These are phyloP conservation scores for Arabis alpina DNA, from an alignment of 345 rosid genomes.

Conservation along the genomic window DNA sequence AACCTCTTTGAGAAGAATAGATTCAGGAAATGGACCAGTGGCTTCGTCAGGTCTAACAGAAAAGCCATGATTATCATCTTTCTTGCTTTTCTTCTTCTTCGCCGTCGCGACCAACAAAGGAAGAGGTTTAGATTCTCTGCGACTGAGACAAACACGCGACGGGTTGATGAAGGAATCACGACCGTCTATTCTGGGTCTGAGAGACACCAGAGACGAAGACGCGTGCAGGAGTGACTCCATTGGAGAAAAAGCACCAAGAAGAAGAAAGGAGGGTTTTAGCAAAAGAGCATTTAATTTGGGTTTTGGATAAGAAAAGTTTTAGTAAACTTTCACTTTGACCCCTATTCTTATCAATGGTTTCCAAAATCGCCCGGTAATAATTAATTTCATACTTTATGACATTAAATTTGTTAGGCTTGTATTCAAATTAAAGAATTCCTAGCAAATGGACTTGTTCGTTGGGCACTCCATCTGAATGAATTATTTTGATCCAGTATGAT, in stretches of 20 bases:
- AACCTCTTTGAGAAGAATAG: slow-evolving; percentile 84
- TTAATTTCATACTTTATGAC: background rate
- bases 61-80: slow-evolving; percentile 63
- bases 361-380: background rate
- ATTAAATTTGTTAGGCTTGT: too few relatives aligned
- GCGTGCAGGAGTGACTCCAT: slow-evolving; percentile 62
- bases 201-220: slow-evolving; percentile 40
- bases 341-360: background rate
- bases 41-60: slow-evolving; percentile 61
- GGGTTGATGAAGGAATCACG: slow-evolving; percentile 34
- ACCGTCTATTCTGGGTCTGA: slow-evolving; percentile 28
- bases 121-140: slow-evolving; percentile 45
- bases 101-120: slow-evolving; percentile 59
- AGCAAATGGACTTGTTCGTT: too few relatives aligned
- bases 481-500: too few relatives aligned
- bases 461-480: too few relatives aligned
- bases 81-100: slow-evolving; percentile 52
- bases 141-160: slow-evolving; percentile 20
- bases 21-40: slow-evolving; percentile 85
- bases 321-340: background rate
- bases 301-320: slow-evolving; percentile 40
- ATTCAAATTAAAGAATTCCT: too few relatives aligned
- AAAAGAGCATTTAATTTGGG: background rate
- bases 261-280: slow-evolving; percentile 22
- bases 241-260: slow-evolving; percentile 18